A percentile compares a stretch with the other conserved stretches of the same genome.
These are phyloP conservation scores for Diaporthe sp. DNA, from an alignment of 2,329 filamentous ascomycete species.

Conservation along the genomic window DNA sequence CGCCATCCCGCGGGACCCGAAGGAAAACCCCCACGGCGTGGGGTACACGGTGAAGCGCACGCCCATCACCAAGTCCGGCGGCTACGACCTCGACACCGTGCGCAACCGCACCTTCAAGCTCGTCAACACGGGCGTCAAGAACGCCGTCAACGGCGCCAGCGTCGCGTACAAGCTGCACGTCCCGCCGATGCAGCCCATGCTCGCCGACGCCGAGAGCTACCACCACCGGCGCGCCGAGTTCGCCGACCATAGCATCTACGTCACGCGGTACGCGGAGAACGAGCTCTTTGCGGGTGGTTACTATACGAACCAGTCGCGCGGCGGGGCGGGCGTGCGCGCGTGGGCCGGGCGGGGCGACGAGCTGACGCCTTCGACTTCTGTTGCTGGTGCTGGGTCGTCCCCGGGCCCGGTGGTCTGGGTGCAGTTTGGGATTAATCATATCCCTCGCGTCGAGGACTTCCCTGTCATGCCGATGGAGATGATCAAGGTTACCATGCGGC, in stretches of 20 bases:
- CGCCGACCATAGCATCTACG: slow-evolving; percentile 51
- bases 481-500: slow-evolving; percentile 61
- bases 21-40: slow-evolving; percentile 62
- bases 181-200: slow-evolving; percentile 69
- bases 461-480: slow-evolving; percentile 76
- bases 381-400: slow-evolving; percentile 46
- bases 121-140: slow-evolving; percentile 63
- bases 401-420: slow-evolving; percentile 66
- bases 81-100: slow-evolving; percentile 60
- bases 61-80: slow-evolving; percentile 58
- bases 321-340: slow-evolving; percentile 49
- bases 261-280: slow-evolving; percentile 51
- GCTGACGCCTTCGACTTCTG: slow-evolving; percentile 41
- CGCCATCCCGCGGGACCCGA: slow-evolving; percentile 57
- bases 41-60: slow-evolving; percentile 63
- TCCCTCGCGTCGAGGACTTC: slow-evolving; percentile 75
- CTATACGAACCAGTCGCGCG: slow-evolving; percentile 56
- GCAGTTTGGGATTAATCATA: slow-evolving; percentile 68
- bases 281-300: slow-evolving; percentile 54
- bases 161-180: slow-evolving; percentile 69
- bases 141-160: slow-evolving; percentile 65
- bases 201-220: slow-evolving; percentile 57
- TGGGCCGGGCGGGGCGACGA: slow-evolving; percentile 56
- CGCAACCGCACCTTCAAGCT: slow-evolving; percentile 70
- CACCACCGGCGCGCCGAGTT: slow-evolving; percentile 53